Evolutionary conservation across 208 protist genomes (phyloP), one percentile per base, ranked within the genome.

Genomic region (Acanthamoeba sp.): DNA sequence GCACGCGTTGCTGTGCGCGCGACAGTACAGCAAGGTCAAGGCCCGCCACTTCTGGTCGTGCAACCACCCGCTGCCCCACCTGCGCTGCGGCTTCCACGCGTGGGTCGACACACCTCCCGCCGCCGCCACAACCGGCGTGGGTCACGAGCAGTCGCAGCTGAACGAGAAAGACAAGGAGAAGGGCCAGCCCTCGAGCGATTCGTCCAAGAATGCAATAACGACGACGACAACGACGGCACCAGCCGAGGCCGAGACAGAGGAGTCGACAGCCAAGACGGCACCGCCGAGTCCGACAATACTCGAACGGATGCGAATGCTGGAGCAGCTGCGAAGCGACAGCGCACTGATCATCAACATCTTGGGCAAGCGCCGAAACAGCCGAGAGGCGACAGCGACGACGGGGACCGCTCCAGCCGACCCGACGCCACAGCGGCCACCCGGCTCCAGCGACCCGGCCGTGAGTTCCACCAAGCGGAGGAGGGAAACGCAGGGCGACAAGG

Each of bases 51-150:
- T 62, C 45, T 87, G 78, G 78, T 50, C 78, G 27, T 87, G 78
- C 45, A 87, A 87, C 48, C 78, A 87, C 34, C 78, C 78, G 10
- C n/a, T 87, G 6, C 45, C 78, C 12, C 40, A 87, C n/a, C 78
- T 87, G 29, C 78, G 78, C 78, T 87, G 78, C 34, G 78, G 78
- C n/a, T 87, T 87, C 48, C 78, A 87, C 29, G 22, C 78, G 3
- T 87, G 48, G 40, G 48, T 87, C 48, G 78, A 48, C 40, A 12
- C 36, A 7, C 7, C 24, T 36, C n/a, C 34, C 27, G 22, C 10
- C 36, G 24, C 40, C 18, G 4, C 71, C 40, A 12, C 29, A 9
- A 5, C 34, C 36, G 69, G 2, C 29, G 34, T 1, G 18, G 32
- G 12, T 0, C 0, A 10, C n/a, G 48, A 55, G 1, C 18, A 34